These are phyloP conservation scores for Aspergillus egyptiacus DNA, from an alignment of 495 filamentous ascomycete species.

Conservation along the genomic window DNA sequence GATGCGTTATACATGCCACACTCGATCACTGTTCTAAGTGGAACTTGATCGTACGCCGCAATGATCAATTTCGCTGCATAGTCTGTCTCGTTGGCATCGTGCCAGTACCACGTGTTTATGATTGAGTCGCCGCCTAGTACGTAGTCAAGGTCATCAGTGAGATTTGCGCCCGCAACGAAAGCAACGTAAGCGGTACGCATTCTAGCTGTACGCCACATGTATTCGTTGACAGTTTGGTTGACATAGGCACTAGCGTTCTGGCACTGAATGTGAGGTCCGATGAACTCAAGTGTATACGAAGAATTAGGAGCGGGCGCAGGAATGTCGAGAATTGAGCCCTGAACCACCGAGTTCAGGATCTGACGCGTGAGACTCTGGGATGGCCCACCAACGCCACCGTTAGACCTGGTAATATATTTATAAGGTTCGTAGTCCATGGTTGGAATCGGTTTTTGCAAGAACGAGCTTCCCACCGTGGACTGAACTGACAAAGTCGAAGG, in stretches of 20 bases:
- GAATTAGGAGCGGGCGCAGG: constrained; percentile 2
- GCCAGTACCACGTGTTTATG: too few relatives aligned
- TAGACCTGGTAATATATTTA: neutral
- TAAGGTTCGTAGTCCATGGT: neutral
- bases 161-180: too few relatives aligned
- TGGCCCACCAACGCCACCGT: neutral
- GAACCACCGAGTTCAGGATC: neutral
- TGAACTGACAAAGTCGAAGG: constrained; percentile 1
- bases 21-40: neutral
- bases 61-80: neutral
- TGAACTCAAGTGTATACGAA: neutral
- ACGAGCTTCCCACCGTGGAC: neutral
- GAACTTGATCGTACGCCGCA: neutral
- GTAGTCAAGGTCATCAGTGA: too few relatives aligned
- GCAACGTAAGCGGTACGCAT: too few relatives aligned
- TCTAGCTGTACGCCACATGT: too few relatives aligned
- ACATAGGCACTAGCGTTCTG: neutral
- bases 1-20: constrained; percentile 9
- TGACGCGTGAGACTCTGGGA: neutral
- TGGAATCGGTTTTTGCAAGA: neutral
- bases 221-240: neutral
- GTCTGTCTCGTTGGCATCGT: neutral
- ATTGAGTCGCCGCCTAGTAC: too few relatives aligned
- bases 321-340: neutral
- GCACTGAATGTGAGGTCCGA: neutral